Conservation (phyloP, 768 basidiomycete species). For the Trametes gibbosa region DNA sequence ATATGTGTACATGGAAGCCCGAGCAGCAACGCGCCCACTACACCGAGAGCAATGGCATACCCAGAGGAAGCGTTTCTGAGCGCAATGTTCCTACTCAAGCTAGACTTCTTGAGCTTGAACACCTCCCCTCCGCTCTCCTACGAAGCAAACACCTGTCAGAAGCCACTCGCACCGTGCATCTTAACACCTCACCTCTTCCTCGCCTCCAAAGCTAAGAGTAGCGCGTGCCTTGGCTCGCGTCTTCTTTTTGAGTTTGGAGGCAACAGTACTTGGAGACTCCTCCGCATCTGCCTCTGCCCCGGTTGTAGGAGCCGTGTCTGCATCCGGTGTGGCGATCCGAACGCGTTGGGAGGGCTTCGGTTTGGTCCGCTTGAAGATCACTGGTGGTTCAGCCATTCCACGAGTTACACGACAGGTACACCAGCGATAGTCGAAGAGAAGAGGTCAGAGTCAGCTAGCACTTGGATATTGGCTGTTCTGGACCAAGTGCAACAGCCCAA, state of each 20-base stretch:
- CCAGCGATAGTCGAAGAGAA: neutral
- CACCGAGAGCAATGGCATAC: neutral
- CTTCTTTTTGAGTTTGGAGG: slow-evolving; percentile 70
- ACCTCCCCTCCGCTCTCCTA: slow-evolving; percentile 60
- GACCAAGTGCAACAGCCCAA: neutral
- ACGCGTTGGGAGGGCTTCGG: slow-evolving; percentile 39
- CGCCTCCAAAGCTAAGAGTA: slow-evolving; percentile 74
- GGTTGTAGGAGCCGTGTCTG: slow-evolving; percentile 9
- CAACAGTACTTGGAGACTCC: slow-evolving; percentile 60
- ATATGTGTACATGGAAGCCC: slow-evolving; percentile 14
- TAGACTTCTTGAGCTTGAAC: slow-evolving; percentile 82
- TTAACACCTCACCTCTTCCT: slow-evolving; percentile 50
- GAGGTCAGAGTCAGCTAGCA: too few species aligned
- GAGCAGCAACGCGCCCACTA: neutral
- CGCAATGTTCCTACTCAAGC: slow-evolving; percentile 62
- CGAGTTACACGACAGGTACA: neutral
- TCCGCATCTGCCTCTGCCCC: slow-evolving; percentile 32
- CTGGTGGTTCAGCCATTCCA: slow-evolving; percentile 31
- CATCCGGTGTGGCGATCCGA: slow-evolving; percentile 34
- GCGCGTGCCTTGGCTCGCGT: slow-evolving; percentile 60
- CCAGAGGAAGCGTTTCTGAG: slow-evolving; percentile 42
- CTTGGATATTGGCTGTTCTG: too few species aligned
- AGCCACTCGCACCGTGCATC: slow-evolving; percentile 11
- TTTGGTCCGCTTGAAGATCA: slow-evolving; percentile 45
- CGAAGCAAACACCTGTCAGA: slow-evolving; percentile 27